Conservation (phyloP, 1,284 basidiomycete species). For the Gomphus bonarii region DNA sequence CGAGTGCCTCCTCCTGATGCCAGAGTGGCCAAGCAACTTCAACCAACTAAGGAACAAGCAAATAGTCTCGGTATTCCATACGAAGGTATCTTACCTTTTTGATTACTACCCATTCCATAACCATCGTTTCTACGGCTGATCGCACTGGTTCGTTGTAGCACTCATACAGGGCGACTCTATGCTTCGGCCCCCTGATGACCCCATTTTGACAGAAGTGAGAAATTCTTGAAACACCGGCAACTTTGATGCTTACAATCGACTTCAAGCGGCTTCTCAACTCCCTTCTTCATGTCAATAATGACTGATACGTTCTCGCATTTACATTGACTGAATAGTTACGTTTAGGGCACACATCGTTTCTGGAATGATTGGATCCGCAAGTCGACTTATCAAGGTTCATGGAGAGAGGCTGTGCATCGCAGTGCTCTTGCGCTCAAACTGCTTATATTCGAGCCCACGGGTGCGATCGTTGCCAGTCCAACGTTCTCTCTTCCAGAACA, state of each 20-base stretch:
- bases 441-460: constrained; percentile 80
- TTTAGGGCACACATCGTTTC: constrained; percentile 66
- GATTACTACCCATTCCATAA: neutral
- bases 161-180: constrained; percentile 38
- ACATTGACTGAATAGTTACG: neutral
- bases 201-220: constrained; percentile 49
- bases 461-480: constrained; percentile 85
- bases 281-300: constrained; percentile 37
- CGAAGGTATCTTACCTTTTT: constrained; percentile 24
- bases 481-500: constrained; percentile 90
- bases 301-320: neutral
- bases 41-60: constrained; percentile 23
- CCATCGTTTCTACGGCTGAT: neutral
- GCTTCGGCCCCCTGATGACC: constrained; percentile 45
- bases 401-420: constrained; percentile 86
- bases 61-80: constrained; percentile 38
- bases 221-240: neutral
- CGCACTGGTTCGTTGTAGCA: constrained; percentile 20
- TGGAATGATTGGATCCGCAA: constrained; percentile 81
- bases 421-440: constrained; percentile 81
- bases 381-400: constrained; percentile 81
- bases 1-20: constrained; percentile 45
- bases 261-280: constrained; percentile 39
- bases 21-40: constrained; percentile 17
- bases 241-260: neutral